Conservation (phyloP, 2,329 filamentous ascomycete genomes). For the Harringtonia lauricola region DNA sequence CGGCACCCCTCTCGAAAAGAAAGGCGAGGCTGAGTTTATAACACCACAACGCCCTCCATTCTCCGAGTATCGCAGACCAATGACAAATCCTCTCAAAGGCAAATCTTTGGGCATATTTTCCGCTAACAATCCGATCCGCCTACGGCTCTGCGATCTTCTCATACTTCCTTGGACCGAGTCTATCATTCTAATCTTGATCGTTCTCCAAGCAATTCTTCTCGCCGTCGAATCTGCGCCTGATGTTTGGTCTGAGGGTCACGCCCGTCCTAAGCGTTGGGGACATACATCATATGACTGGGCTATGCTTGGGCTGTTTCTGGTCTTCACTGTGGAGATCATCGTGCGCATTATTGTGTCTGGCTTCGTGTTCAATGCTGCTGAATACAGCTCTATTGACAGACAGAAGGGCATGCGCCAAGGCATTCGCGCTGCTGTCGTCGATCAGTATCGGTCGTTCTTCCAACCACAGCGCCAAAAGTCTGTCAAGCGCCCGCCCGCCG, state of each 20-base stretch:
- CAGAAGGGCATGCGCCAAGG: constrained; percentile 63
- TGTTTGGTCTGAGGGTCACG: constrained; percentile 53
- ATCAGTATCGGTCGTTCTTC: constrained; percentile 71
- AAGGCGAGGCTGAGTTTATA: constrained; percentile 19
- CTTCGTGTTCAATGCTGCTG: constrained; percentile 77
- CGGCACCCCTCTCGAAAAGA: constrained; percentile 35
- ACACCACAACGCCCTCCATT: constrained; percentile 11
- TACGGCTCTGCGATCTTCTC: constrained; percentile 68
- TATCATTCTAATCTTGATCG: constrained; percentile 73
- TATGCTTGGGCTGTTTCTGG: constrained; percentile 69
- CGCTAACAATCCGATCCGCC: constrained; percentile 63
- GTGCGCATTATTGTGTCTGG: constrained; percentile 87
- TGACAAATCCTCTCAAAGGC: constrained; percentile 72
- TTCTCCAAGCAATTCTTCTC: constrained; percentile 80
- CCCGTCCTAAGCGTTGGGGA: constrained; percentile 55
- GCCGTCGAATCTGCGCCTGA: constrained; percentile 69
- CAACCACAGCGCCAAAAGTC: constrained; percentile 68
- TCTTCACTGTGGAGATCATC: constrained; percentile 81
- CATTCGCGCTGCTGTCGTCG: constrained; percentile 59
- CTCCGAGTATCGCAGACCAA: constrained; percentile 20
- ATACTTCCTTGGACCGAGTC: constrained; percentile 84
- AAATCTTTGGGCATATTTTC: constrained; percentile 78
- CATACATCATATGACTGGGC: constrained; percentile 62
- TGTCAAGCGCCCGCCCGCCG: constrained; percentile 37
- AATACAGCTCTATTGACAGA: constrained; percentile 85